Conservation (phyloP, 441 rosid genomes). For the Brassica balearica region DNA sequence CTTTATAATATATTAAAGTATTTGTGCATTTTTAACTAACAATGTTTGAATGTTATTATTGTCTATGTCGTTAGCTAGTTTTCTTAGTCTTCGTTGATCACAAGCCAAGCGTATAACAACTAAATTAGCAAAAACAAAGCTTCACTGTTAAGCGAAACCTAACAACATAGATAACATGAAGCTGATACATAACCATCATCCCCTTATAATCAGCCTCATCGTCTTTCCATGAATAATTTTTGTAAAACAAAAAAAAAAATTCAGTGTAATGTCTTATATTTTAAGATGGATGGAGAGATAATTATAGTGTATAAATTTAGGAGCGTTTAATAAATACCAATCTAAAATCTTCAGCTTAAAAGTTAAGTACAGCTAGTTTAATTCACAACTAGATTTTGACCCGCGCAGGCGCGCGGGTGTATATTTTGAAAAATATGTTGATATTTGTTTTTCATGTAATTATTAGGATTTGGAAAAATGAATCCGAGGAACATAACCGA, state of each 20-base stretch:
- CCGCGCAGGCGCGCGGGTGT: no score
- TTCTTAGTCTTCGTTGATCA: background rate
- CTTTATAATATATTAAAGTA: conserved; percentile 10
- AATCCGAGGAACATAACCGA: no score
- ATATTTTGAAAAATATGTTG: no score
- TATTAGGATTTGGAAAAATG: no score
- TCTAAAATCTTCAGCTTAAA: background rate
- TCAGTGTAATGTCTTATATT: background rate
- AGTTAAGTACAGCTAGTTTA: background rate
- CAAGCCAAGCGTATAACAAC: conserved; percentile 4
- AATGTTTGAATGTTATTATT: conserved; percentile 3
- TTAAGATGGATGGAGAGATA: background rate
- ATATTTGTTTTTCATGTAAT: no score
- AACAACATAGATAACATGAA: background rate
- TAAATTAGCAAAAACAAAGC: conserved; percentile 11
- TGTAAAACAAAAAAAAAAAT: no score
- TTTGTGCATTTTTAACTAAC: background rate
- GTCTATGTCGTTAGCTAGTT: conserved; percentile 14
- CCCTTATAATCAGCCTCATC: background rate
- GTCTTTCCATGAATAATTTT: background rate
- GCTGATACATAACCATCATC: conserved; percentile 4
- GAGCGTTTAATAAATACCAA: background rate
- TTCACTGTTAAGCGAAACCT: background rate
- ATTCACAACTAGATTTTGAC: no score
- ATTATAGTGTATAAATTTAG: background rate